Evolutionary conservation across 2,329 filamentous ascomycete species (phyloP), one percentile per base, ranked within the genome.

Genomic region (Fusarium scirpi): DNA sequence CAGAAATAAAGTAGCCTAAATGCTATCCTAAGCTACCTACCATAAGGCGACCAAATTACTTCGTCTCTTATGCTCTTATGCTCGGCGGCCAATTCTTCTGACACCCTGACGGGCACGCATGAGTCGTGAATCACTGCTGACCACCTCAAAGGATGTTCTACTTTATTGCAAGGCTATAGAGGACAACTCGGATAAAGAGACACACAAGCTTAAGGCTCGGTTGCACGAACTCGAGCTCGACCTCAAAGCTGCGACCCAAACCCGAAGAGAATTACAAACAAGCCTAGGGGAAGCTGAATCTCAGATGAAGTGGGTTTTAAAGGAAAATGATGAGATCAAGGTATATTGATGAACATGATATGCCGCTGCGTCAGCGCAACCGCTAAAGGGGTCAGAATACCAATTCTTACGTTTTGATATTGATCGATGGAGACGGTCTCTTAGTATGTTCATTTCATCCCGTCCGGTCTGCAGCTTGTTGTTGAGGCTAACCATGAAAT

Each of bases 371-470:
- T 29, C 18, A 25, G 60, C 38, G 41, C 49, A 63, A 59, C 27
- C 32, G 61, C 74, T 76, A 68, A 76, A 46, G 20, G 38, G 41
- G 11, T 49, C 72, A 89, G 85, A 84, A 82, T 62, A 82, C 80
- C 52, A 90, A 89, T 77, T 83, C 85, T 43, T 91, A 91, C 76
- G 82, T 90, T 73, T 78, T 87, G 69, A 83, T 90, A 41, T 76
- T 90, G 70, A 85, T 91, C 71, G 89, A 91, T 76, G 89, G 89
- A 40, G 86, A 91, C 76, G 87, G 87, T 46, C 82, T 90, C 62
- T 80, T 90, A 77, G 89, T 90, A 72, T 29, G 27, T 29, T 11
- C 27, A 29, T 29, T 29, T 29, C 10, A 29, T 29, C 9, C 10
- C 27, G 27, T 11, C 27, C 27, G 27, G 27, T 29, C 27, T 29